Conservation (phyloP, 805 yeast genomes). For the Candida glaebosa region DNA sequence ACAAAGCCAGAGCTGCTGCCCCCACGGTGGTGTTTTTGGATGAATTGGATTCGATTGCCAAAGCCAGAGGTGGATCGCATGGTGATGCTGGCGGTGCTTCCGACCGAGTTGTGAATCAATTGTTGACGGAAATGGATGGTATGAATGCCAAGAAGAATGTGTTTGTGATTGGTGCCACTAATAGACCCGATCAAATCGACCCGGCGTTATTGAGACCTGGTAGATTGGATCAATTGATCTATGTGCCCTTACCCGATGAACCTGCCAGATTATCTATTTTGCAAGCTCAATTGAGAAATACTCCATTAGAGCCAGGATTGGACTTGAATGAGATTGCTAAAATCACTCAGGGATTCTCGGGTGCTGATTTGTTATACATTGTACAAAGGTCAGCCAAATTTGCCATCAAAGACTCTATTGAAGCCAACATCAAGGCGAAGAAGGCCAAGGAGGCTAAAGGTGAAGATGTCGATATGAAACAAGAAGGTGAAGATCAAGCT, state of each 20-base stretch:
- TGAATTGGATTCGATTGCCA: slow-evolving; percentile 97
- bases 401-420: slow-evolving; percentile 97
- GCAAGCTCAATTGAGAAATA: slow-evolving; percentile 94
- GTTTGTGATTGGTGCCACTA: slow-evolving; percentile 98
- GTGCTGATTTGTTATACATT: slow-evolving; percentile 97
- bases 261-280: slow-evolving; percentile 88
- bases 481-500: slow-evolving; percentile 38
- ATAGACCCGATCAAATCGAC: slow-evolving; percentile 99
- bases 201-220: slow-evolving; percentile 99
- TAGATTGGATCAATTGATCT: slow-evolving; percentile 95
- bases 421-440: slow-evolving; percentile 50
- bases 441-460: slow-evolving; percentile 36
- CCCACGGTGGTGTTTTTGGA: slow-evolving; percentile 98
- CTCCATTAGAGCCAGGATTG: slow-evolving; percentile 97
- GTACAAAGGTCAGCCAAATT: slow-evolving; percentile 98
- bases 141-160: slow-evolving; percentile 99
- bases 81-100: slow-evolving; percentile 98
- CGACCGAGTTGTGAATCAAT: slow-evolving; percentile 93
- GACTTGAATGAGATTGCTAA: slow-evolving; percentile 85
- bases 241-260: slow-evolving; percentile 98
- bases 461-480: slow-evolving; percentile 52
- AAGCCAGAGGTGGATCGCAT: slow-evolving; percentile 85
- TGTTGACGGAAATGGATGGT: slow-evolving; percentile 99
- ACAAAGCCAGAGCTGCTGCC: slow-evolving; percentile 98
- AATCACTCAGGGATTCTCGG: slow-evolving; percentile 96